phyloP scores from a whole-genome alignment of 495 filamentous ascomycete species.

The Rostrohypoxylon terebratum region DNA sequence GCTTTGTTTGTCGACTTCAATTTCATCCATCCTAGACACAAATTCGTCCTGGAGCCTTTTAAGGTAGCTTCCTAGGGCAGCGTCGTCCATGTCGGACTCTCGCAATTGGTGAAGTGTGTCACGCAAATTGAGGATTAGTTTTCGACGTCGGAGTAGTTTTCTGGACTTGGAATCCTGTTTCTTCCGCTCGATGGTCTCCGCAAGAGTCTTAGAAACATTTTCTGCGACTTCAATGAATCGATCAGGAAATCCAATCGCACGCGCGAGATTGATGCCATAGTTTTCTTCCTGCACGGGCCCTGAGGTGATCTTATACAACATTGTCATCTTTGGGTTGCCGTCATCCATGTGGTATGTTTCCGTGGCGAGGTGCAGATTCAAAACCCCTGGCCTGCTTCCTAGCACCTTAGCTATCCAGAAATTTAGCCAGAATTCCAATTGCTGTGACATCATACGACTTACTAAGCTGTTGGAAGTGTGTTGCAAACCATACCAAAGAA shows the following conservation, averaged over 20 bases:
- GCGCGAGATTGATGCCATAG: constrained; percentile 83
- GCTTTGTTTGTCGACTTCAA: constrained; percentile 49
- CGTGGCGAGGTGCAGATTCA: constrained; percentile 84
- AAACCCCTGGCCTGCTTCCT: constrained; percentile 76
- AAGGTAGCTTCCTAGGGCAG: constrained; percentile 72
- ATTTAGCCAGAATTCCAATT: constrained; percentile 12
- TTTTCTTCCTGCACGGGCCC: constrained; percentile 77
- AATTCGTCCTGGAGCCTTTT: constrained; percentile 81
- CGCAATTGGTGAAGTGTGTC: constrained; percentile 80
- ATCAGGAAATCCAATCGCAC: constrained; percentile 77
- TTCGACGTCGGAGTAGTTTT: constrained; percentile 71
- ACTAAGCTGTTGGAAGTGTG: constrained; percentile 86
- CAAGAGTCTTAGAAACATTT: constrained; percentile 70
- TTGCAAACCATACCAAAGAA: constrained; percentile 89
- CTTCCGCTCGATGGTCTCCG: constrained; percentile 60
- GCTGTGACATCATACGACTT: constrained; percentile 20
- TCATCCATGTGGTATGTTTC: constrained; percentile 64
- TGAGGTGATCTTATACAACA: constrained; percentile 83
- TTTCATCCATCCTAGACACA: constrained; percentile 73
- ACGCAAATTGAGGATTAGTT: constrained; percentile 76
- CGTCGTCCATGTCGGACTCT: constrained; percentile 74
- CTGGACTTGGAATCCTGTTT: constrained; percentile 68
- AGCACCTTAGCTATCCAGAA: constrained; percentile 70
- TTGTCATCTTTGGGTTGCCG: constrained; percentile 70
- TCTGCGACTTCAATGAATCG: constrained; percentile 75